Conservation (phyloP, 345 rosid genomes). For the Sapria himalayana region DNA sequence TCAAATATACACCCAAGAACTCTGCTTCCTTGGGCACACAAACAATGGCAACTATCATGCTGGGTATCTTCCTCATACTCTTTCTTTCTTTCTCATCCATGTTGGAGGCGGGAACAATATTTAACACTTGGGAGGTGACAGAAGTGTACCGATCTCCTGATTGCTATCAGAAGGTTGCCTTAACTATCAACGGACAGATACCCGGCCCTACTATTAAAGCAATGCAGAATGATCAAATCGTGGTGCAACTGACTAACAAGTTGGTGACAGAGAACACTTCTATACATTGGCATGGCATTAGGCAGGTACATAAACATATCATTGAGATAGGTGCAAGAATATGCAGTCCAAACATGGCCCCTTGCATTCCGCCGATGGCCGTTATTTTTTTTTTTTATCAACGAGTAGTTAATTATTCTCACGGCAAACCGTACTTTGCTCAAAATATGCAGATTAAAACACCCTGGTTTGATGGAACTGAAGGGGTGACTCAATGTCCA, state of each 20-base stretch:
- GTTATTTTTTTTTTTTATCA: too few species aligned
- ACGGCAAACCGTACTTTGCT: too few species aligned
- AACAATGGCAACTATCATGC: too few species aligned
- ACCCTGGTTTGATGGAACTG: slow-evolving; percentile 62
- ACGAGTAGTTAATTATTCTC: too few species aligned
- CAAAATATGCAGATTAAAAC: slow-evolving; percentile 44
- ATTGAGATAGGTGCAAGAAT: too few species aligned
- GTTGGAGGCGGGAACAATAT: too few species aligned
- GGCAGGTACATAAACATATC: slow-evolving; percentile 40
- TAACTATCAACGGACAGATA: slow-evolving; percentile 36
- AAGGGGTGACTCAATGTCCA: slow-evolving; percentile 57
- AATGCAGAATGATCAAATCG: slow-evolving; percentile 38
- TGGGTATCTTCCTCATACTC: too few species aligned
- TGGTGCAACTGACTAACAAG: slow-evolving; percentile 47
- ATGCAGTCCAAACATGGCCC: too few species aligned
- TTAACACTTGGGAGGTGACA: slow-evolving; percentile 51
- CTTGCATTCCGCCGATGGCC: too few species aligned
- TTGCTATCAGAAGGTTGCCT: slow-evolving; percentile 36
- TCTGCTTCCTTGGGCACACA: too few species aligned
- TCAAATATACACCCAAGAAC: too few species aligned
- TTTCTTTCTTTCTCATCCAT: too few species aligned
- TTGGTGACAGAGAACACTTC: slow-evolving; percentile 37
- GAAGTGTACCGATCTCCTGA: slow-evolving; percentile 46
- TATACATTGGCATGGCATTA: slow-evolving; percentile 70
- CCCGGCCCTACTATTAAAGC: slow-evolving; percentile 55